phyloP scores from a whole-genome alignment of 495 filamentous ascomycete genomes.

The Polyplosphaeria fusca region DNA sequence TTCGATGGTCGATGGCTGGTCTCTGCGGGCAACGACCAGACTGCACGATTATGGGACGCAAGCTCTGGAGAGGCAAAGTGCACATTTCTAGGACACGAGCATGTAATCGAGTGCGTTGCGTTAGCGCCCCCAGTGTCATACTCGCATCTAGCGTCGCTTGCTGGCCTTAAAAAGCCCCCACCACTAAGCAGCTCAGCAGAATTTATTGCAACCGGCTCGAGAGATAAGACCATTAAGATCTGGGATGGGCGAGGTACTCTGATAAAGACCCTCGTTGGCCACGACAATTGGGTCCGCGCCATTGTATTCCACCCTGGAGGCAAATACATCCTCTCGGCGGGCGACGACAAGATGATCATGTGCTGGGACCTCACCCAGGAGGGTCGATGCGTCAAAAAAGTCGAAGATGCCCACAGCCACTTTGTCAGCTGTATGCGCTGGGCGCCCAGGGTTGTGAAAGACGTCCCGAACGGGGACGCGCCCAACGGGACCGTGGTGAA shows the following conservation, averaged over 20 bases:
- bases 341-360: conserved; percentile 87
- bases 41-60: conserved; percentile 81
- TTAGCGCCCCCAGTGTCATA: conserved; percentile 83
- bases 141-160: conserved; percentile 68
- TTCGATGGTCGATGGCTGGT: conserved; percentile 80
- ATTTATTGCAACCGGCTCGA: conserved; percentile 83
- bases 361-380: conserved; percentile 96
- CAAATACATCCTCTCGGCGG: conserved; percentile 80
- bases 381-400: conserved; percentile 79
- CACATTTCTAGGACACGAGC: conserved; percentile 84
- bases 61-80: conserved; percentile 70
- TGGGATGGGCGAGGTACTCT: conserved; percentile 85
- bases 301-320: conserved; percentile 91
- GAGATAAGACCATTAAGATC: conserved; percentile 88
- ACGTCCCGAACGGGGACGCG: conserved; percentile 48
- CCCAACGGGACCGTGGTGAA: conserved; percentile 44
- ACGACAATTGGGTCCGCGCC: conserved; percentile 94
- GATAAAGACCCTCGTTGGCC: conserved; percentile 83
- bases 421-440: conserved; percentile 87
- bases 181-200: conserved; percentile 71
- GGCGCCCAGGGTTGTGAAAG: conserved; percentile 75
- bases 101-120: conserved; percentile 82
- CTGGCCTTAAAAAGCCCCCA: conserved; percentile 80
- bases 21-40: conserved; percentile 78
- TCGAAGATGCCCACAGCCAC: conserved; percentile 76